Conservation (phyloP, 2,329 filamentous ascomycete species). For the Aspergillus pseudotamarii region DNA sequence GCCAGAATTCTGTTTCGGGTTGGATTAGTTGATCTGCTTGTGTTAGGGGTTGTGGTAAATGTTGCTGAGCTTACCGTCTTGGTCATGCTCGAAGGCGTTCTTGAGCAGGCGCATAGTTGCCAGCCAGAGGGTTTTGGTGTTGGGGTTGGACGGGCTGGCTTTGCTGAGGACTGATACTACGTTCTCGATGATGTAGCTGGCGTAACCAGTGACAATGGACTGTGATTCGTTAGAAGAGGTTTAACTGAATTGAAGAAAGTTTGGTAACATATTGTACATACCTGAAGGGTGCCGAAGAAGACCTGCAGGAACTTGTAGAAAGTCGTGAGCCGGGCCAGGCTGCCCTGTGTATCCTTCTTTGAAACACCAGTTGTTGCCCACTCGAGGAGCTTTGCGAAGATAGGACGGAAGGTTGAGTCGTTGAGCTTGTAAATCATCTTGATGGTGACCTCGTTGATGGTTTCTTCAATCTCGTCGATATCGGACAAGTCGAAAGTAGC, state of each 20-base stretch:
- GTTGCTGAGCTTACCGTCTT: conserved; percentile 62
- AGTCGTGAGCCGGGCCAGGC: conserved; percentile 67
- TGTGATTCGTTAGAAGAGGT: conserved; percentile 28
- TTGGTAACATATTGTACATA: conserved; percentile 27
- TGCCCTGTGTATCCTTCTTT: conserved; percentile 63
- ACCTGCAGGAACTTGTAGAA: conserved; percentile 78
- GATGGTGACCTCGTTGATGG: conserved; percentile 71
- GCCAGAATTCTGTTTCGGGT: conserved; percentile 73
- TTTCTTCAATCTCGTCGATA: conserved; percentile 62
- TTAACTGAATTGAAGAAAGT: conserved; percentile 2
- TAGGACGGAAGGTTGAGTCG: conserved; percentile 86
- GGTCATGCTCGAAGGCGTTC: conserved; percentile 82
- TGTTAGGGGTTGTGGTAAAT: no score
- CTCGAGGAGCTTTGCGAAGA: conserved; percentile 84
- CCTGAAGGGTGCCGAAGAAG: conserved; percentile 83
- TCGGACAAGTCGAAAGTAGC: conserved; percentile 50
- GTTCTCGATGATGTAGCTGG: conserved; percentile 79
- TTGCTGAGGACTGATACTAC: conserved; percentile 64
- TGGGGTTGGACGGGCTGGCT: conserved; percentile 43
- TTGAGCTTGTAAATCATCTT: conserved; percentile 97
- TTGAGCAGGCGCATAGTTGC: conserved; percentile 71
- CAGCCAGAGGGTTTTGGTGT: conserved; percentile 65
- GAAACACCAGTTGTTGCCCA: conserved; percentile 69
- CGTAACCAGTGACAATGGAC: conserved; percentile 92
- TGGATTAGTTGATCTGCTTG: conserved; percentile 15